Base-by-base conservation (phyloP, 2,329 filamentous ascomycete genomes). In the Penicillium psychrosexuale region DNA sequence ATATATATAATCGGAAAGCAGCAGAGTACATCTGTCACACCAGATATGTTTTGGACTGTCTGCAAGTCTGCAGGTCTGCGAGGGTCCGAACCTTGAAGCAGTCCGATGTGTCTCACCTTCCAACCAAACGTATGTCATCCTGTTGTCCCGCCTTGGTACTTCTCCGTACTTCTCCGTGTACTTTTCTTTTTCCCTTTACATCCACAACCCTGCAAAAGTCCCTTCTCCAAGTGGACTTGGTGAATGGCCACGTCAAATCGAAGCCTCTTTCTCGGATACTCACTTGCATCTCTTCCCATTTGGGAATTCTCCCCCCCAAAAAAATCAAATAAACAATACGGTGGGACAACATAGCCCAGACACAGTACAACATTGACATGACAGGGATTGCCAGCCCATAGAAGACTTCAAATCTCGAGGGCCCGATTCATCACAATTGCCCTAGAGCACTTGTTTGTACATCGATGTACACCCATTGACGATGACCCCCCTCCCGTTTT, bases 81-180 rank as follows among this genome's bases (percentile, higher is more conserved):
- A 63, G 61, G 49, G 55, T 61, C 62, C 62, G 61, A 55, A 53
- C 33, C 53, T 49, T 53, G 31, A 47, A 28, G 31, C 44, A 28
- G 59, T 60, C 48, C 53, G 53, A 57, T 40, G 55, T 61, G 60
- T 64, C 60, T 64, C 60, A 64, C 55, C 46, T 58, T 11, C 52
- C 56, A 57, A 51, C 63, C 63, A 66, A 63, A 66, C 63, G 61
- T 57, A 64, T 57, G 61, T 58, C 58, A 61, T 66, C 63, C 63
- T 61, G 61, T 55, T 53, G 58, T 66, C 61, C 62, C 63, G 62
- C 22, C 3, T 24, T 24, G 56, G 37, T 58, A 56, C 59, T 27
- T 42, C 3, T n/a, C 6, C 31, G 22, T 42, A 17, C 24, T 42
- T 42, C 19, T 31, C 8, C 9, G 13, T 27, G 12, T 13, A 3